These are phyloP conservation scores for Tetradesmus obliquus DNA, from an alignment of 139 green algal genomes.

Conservation along the genomic window DNA sequence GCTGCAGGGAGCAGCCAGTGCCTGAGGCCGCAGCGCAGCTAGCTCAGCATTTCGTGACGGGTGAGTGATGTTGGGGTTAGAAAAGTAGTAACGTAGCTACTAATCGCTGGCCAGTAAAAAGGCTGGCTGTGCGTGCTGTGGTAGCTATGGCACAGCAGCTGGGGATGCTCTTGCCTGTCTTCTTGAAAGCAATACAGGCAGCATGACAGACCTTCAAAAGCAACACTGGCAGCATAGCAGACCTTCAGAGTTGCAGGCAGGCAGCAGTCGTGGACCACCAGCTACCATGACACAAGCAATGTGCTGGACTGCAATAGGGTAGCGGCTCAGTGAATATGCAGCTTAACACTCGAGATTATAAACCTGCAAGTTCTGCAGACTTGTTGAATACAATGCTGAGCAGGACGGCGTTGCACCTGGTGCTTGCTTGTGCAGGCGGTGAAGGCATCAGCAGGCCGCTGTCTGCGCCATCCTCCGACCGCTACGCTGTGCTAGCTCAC, in stretches of 20 bases:
- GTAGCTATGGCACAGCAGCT: neutral
- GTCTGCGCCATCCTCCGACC: slow-evolving; percentile 34
- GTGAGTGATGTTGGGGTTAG: neutral
- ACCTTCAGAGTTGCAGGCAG: no score
- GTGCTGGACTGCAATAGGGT: neutral
- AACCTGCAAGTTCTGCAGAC: neutral
- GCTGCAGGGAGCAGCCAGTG: slow-evolving; percentile 26
- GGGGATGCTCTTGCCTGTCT: neutral
- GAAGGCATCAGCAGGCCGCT: slow-evolving; percentile 32
- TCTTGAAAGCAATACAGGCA: no score
- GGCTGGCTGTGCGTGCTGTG: neutral
- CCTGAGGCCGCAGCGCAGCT: slow-evolving; percentile 33
- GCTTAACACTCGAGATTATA: neutral
- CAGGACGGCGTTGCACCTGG: neutral
- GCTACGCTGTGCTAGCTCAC: neutral
- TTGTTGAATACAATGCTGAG: neutral
- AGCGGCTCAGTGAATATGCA: neutral
- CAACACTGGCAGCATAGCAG: neutral
- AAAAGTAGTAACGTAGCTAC: no score
- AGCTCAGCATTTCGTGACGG: slow-evolving; percentile 30
- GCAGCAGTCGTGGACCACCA: neutral
- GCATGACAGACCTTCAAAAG: neutral
- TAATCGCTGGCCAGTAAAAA: neutral
- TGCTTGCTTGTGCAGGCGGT: slow-evolving; percentile 7
- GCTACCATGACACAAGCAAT: neutral